phyloP scores from a whole-genome alignment of 306 rosid genomes.

The Citrullus colocynthis region DNA sequence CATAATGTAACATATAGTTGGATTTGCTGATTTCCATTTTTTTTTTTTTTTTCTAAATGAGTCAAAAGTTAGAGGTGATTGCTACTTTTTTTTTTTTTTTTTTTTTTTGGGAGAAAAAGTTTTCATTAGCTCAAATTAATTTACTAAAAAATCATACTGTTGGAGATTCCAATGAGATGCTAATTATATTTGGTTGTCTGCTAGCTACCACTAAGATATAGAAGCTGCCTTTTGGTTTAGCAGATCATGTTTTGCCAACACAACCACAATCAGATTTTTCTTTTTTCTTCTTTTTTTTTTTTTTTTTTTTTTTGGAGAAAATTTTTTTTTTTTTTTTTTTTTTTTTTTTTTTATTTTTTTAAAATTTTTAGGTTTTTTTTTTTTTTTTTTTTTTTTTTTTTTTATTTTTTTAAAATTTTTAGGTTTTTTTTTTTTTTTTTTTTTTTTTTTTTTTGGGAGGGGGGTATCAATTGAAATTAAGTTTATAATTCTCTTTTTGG shows the following conservation, averaged over 20 bases:
- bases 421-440: too few relatives aligned
- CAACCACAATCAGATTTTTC: not conserved
- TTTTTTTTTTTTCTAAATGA: not conserved
- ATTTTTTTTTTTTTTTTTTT: too few relatives aligned
- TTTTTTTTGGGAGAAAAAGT: not conserved
- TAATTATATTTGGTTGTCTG: not conserved
- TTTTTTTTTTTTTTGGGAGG: too few relatives aligned
- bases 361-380: too few relatives aligned
- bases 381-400: too few relatives aligned
- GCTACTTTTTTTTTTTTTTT: not conserved
- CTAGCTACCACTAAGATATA: not conserved
- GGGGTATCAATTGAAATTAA: too few relatives aligned
- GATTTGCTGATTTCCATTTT: not conserved
- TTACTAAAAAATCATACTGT: not conserved
- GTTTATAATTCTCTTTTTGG: too few relatives aligned
- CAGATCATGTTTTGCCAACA: slow-evolving; percentile 1
- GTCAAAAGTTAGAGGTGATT: slow-evolving; percentile 4
- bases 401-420: too few relatives aligned
- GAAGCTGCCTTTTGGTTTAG: not conserved
- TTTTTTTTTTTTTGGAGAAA: not conserved
- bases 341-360: too few relatives aligned
- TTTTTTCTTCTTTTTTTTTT: not conserved
- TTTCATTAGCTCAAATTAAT: not conserved
- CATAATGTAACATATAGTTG: not conserved
- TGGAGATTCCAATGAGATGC: not conserved